Percentiles rank a stretch among this genome's conserved stretches.
phyloP scores from a whole-genome alignment of 2,329 filamentous ascomycete genomes.

The Boeremia exigua region DNA sequence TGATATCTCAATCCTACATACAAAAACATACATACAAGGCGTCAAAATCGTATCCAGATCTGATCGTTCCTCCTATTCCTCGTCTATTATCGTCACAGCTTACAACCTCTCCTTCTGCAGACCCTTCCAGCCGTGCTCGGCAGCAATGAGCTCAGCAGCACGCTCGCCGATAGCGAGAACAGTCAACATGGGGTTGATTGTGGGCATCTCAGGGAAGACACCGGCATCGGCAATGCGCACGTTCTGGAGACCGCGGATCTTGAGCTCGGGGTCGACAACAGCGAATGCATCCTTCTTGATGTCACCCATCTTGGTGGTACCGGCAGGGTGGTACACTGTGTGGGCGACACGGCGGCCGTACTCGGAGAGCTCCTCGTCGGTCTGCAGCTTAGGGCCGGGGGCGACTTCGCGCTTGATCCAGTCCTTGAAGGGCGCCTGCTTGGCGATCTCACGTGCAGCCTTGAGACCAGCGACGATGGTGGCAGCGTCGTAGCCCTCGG shows the following conservation, averaged over 20 bases:
- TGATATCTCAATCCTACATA: conserved; percentile 16
- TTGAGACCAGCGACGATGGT: conserved; percentile 79
- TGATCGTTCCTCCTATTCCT: background rate
- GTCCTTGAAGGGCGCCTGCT: conserved; percentile 77
- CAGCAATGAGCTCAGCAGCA: conserved; percentile 80
- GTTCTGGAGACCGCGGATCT: conserved; percentile 73
- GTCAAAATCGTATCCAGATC: conserved; percentile 6
- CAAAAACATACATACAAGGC: conserved; percentile 13
- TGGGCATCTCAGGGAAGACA: conserved; percentile 86
- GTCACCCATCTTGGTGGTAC: conserved; percentile 90
- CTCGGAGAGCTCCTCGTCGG: conserved; percentile 80
- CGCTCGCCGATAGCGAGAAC: conserved; percentile 84
- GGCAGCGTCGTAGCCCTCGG: conserved; percentile 82
- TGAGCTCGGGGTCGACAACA: conserved; percentile 79
- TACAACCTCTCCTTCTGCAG: conserved; percentile 62
- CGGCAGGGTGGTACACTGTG: conserved; percentile 88
- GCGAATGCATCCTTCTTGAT: conserved; percentile 70
- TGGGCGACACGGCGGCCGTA: conserved; percentile 83
- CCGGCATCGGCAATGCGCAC: conserved; percentile 85
- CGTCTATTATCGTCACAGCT: conserved; percentile 1
- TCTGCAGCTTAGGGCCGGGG: conserved; percentile 74
- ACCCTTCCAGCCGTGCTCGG: conserved; percentile 71
- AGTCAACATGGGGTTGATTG: conserved; percentile 90
- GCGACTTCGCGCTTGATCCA: conserved; percentile 86
- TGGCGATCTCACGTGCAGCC: conserved; percentile 76